Percentiles rank a stretch among this genome's conserved stretches.
These are phyloP conservation scores for Claviceps quebecensis DNA, from an alignment of 2,329 filamentous ascomycete genomes.

Conservation along the genomic window DNA sequence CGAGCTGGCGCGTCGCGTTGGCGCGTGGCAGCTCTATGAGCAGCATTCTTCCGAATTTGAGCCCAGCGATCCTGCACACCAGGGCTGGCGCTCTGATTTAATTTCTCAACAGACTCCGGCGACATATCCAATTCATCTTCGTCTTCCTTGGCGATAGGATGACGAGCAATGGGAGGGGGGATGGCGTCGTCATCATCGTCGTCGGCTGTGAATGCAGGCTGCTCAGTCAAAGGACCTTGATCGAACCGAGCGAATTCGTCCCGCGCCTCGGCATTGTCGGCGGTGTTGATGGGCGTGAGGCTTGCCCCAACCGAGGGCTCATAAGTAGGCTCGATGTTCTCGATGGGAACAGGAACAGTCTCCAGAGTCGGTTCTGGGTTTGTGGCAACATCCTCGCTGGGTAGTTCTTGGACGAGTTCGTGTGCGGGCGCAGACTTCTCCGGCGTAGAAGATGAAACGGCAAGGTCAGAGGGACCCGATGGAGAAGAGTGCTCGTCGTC, in stretches of 20 bases:
- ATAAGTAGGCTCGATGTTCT: slow-evolving; percentile 10
- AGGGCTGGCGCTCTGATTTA: slow-evolving; percentile 19
- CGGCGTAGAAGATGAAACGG: neutral
- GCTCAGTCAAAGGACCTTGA: slow-evolving; percentile 75
- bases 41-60: slow-evolving; percentile 88
- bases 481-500: neutral
- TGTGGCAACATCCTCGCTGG: neutral
- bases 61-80: slow-evolving; percentile 70
- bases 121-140: slow-evolving; percentile 8
- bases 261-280: slow-evolving; percentile 43
- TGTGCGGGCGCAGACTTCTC: neutral
- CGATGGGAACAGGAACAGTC: neutral
- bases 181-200: slow-evolving; percentile 35
- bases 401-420: neutral
- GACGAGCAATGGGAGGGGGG: slow-evolving; percentile 38
- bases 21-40: slow-evolving; percentile 56
- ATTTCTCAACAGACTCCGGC: slow-evolving; percentile 18
- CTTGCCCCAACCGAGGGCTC: slow-evolving; percentile 19
- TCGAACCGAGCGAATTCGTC: slow-evolving; percentile 58
- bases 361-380: neutral
- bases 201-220: slow-evolving; percentile 68
- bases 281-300: slow-evolving; percentile 44
- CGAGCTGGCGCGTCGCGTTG: slow-evolving; percentile 51
- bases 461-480: neutral
- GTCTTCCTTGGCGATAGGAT: slow-evolving; percentile 8